Evolutionary conservation across 2,329 filamentous ascomycete genomes (phyloP).

Genomic region (Chaetomiaceae sp.): DNA sequence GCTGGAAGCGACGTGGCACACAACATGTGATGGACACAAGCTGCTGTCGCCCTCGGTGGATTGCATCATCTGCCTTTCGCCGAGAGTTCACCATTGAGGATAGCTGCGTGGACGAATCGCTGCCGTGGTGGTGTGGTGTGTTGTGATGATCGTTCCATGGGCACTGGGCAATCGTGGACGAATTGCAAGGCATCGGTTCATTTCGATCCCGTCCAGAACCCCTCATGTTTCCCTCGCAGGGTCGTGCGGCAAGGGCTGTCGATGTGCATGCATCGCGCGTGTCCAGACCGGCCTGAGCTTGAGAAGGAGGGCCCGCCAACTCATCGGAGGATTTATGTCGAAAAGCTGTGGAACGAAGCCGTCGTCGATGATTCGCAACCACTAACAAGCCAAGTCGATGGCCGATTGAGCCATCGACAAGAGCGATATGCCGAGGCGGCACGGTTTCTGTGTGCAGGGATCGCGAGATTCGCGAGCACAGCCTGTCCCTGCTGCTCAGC

Average conservation of each 20-base stretch:
- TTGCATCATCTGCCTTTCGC: neutral
- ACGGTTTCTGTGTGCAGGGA: neutral
- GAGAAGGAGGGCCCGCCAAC: neutral
- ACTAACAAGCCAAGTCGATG: neutral
- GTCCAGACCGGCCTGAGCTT: neutral
- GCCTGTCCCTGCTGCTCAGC: neutral
- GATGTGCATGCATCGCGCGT: neutral
- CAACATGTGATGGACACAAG: neutral
- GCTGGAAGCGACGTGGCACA: conserved; percentile 2
- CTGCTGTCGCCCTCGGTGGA: neutral
- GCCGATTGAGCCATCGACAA: neutral
- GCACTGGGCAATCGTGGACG: neutral
- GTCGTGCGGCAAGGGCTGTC: neutral
- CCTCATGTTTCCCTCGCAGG: neutral
- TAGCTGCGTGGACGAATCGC: neutral
- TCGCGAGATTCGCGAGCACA: too few relatives aligned
- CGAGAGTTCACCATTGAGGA: neutral
- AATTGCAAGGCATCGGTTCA: neutral
- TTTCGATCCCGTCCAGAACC: neutral
- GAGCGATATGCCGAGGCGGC: neutral
- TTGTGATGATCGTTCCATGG: neutral
- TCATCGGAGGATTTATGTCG: neutral
- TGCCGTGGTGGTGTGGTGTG: neutral
- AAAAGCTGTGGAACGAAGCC: neutral
- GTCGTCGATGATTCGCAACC: conserved; percentile 1